These are phyloP conservation scores for Blattamonas nauphoetae DNA, from an alignment of 78 protist genomes.

Conservation along the genomic window DNA sequence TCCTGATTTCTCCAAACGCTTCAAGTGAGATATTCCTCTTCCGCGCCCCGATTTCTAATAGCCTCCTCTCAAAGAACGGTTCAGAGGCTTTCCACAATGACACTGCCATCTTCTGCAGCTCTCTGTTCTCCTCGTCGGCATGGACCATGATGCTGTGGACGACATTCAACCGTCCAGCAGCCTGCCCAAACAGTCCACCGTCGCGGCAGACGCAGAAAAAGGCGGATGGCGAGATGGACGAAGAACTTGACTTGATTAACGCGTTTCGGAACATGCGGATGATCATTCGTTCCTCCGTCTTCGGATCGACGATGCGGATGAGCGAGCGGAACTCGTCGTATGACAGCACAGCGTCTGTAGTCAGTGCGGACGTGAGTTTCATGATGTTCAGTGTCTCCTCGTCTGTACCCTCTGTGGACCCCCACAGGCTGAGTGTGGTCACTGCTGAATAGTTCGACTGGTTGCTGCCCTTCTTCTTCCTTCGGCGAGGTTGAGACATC, in stretches of 20 bases:
- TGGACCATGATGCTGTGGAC: background rate
- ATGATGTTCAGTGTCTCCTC: background rate
- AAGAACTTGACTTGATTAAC: background rate
- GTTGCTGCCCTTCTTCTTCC: background rate
- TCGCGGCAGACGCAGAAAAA: background rate
- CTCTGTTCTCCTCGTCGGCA: background rate
- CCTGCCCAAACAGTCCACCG: background rate
- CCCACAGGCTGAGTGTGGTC: too few relatives aligned
- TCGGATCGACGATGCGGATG: background rate
- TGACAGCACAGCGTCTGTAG: background rate
- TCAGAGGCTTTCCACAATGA: background rate
- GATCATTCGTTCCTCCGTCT: background rate
- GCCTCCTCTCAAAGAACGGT: background rate
- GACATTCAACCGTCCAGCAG: background rate
- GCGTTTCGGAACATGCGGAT: background rate
- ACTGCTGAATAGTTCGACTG: background rate
- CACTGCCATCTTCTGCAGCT: background rate
- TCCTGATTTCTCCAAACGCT: background rate
- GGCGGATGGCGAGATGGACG: background rate
- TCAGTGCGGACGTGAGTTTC: background rate
- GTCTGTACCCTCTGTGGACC: background rate
- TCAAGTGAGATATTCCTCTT: background rate
- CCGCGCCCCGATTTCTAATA: background rate
- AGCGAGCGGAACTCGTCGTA: constrained; percentile 6
- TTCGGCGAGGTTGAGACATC: background rate